phyloP scores from a whole-genome alignment of 1,284 basidiomycete genomes.

The Lignosus rhinocerotis region DNA sequence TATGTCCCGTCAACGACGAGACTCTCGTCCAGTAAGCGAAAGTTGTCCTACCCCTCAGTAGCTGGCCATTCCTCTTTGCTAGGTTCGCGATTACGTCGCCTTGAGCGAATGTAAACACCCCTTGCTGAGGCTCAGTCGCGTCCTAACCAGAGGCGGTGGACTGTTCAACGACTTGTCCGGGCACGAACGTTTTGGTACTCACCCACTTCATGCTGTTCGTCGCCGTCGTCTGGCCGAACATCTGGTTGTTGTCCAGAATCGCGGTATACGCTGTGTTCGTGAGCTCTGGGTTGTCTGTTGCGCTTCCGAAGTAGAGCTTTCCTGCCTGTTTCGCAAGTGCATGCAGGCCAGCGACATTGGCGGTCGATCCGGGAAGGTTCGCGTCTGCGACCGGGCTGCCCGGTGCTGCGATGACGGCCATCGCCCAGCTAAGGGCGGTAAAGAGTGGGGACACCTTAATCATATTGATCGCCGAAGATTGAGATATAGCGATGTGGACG shows the following conservation, averaged over 20 bases:
- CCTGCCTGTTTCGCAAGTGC: constrained; percentile 46
- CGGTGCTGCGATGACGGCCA: constrained; percentile 5
- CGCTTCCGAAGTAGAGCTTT: constrained; percentile 59
- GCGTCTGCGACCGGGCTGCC: constrained; percentile 21
- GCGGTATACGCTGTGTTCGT: constrained; percentile 45
- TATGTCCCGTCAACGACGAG: neutral
- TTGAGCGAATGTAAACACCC: constrained; percentile 46
- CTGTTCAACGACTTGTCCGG: too few species aligned
- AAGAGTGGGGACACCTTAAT: constrained; percentile 14
- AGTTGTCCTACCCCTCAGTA: constrained; percentile 29
- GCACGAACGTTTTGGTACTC: constrained; percentile 1
- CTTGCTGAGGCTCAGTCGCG: constrained; percentile 51
- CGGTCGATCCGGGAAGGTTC: constrained; percentile 25
- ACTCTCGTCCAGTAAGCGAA: neutral
- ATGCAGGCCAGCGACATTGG: constrained; percentile 36
- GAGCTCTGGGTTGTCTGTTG: constrained; percentile 60
- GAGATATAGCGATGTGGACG: neutral
- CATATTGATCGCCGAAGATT: neutral
- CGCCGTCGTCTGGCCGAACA: constrained; percentile 54
- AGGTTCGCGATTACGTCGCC: constrained; percentile 49
- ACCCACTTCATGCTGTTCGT: constrained; percentile 63
- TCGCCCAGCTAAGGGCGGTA: constrained; percentile 3
- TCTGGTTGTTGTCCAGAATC: constrained; percentile 41
- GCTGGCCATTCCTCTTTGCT: constrained; percentile 45
- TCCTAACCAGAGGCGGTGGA: constrained; percentile 36